Evolutionary conservation across 371 early-diverging fungal genomes (phyloP).

Genomic region (Mucor irregularis): DNA sequence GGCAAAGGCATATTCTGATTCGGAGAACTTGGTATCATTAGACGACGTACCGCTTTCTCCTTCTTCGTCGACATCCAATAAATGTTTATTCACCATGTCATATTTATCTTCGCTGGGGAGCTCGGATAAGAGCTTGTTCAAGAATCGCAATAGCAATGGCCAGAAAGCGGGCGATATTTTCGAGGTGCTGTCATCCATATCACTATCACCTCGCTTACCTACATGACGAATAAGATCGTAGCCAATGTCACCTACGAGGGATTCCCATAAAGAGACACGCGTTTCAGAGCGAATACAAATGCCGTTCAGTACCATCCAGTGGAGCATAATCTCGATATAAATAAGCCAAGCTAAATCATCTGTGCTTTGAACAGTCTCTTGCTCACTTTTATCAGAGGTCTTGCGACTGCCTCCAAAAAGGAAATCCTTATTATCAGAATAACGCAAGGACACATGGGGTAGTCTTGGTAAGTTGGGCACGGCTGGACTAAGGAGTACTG

Average conservation of each 20-base stretch:
- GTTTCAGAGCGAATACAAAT: slow-evolving; percentile 21
- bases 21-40: background rate
- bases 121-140: slow-evolving; percentile 30
- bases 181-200: background rate
- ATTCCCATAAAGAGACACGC: slow-evolving; percentile 32
- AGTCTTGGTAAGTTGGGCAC: slow-evolving; percentile 25
- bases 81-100: slow-evolving; percentile 33
- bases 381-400: background rate
- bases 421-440: slow-evolving; percentile 17
- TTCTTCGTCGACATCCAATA: slow-evolving; percentile 29
- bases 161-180: slow-evolving; percentile 37
- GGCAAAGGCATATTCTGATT: slow-evolving; percentile 16
- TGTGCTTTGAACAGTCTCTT: background rate
- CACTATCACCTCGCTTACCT: background rate
- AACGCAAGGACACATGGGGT: slow-evolving; percentile 12
- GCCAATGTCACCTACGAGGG: slow-evolving; percentile 18
- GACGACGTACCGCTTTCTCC: background rate
- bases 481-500: slow-evolving; percentile 1
- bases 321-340: slow-evolving; percentile 42
- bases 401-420: slow-evolving; percentile 15
- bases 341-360: slow-evolving; percentile 35
- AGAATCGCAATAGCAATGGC: slow-evolving; percentile 34
- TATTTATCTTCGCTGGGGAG: slow-evolving; percentile 34
- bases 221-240: slow-evolving; percentile 12
- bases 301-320: slow-evolving; percentile 47